These are phyloP conservation scores for Phyllostachys edulis DNA, from an alignment of 176 grass and related monocot genomes.

Conservation along the genomic window DNA sequence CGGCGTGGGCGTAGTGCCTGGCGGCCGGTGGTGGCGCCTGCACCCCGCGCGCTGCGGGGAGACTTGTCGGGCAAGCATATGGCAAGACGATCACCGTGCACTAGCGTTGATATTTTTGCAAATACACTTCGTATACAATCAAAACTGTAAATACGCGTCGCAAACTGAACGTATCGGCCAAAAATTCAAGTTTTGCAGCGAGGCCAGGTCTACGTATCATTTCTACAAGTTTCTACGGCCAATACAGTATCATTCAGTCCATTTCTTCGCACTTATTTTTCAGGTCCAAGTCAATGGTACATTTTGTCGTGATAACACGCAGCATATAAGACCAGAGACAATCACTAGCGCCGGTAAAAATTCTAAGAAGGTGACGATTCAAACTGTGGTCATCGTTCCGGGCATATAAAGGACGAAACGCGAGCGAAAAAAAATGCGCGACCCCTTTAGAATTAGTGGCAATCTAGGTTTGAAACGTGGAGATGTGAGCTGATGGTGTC, in stretches of 20 bases:
- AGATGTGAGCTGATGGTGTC: neutral
- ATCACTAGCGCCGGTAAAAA: neutral
- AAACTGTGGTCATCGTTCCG: neutral
- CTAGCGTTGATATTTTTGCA: too few relatives aligned
- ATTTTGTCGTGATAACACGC: neutral
- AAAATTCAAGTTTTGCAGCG: conserved; percentile 13
- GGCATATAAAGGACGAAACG: neutral
- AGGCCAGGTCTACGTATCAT: neutral
- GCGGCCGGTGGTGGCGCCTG: too few relatives aligned
- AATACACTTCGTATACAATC: too few relatives aligned
- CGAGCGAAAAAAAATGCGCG: neutral
- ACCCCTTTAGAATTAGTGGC: neutral
- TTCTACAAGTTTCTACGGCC: neutral
- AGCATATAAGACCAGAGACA: neutral
- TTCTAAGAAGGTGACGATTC: neutral
- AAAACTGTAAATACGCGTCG: too few relatives aligned
- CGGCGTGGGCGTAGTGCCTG: too few relatives aligned
- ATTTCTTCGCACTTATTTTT: neutral
- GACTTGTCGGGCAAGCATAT: too few relatives aligned
- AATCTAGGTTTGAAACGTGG: conserved; percentile 15
- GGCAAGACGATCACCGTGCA: too few relatives aligned
- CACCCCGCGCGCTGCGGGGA: too few relatives aligned
- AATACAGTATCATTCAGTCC: neutral
- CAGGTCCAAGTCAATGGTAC: neutral
- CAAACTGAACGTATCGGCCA: too few relatives aligned